These are phyloP conservation scores for Trichoderma atroviride DNA, from an alignment of 2,329 filamentous ascomycete species.

Conservation along the genomic window DNA sequence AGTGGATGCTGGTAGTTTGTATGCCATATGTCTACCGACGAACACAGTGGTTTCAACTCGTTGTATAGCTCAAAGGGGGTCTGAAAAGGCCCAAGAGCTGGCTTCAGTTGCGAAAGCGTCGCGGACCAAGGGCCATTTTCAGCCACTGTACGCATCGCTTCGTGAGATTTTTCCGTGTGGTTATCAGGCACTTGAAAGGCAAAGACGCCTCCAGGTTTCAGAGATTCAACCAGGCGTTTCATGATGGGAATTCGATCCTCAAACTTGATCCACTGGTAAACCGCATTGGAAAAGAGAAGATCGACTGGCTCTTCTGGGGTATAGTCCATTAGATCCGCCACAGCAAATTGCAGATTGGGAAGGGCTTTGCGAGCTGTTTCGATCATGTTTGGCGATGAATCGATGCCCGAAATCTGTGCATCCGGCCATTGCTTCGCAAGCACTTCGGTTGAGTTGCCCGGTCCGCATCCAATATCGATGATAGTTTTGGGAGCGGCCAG, in stretches of 20 bases:
- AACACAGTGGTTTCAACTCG: slow-evolving; percentile 47
- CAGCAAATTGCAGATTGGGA: slow-evolving; percentile 48
- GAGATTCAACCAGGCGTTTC: slow-evolving; percentile 44
- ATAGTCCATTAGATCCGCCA: slow-evolving; percentile 51
- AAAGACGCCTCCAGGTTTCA: slow-evolving; percentile 50
- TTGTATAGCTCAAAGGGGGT: slow-evolving; percentile 52
- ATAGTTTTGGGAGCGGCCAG: slow-evolving; percentile 47
- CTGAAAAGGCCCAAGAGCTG: slow-evolving; percentile 53
- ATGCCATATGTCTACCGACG: slow-evolving; percentile 55
- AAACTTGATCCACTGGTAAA: slow-evolving; percentile 59
- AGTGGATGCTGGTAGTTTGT: slow-evolving; percentile 57
- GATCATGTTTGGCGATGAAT: slow-evolving; percentile 60
- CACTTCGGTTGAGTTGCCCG: slow-evolving; percentile 59
- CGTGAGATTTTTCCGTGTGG: slow-evolving; percentile 51
- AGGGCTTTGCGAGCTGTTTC: slow-evolving; percentile 46
- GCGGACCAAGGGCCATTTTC: slow-evolving; percentile 43
- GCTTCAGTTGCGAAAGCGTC: slow-evolving; percentile 35
- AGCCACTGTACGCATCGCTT: slow-evolving; percentile 51
- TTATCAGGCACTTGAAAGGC: slow-evolving; percentile 58
- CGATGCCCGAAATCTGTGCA: slow-evolving; percentile 54
- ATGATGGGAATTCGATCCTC: slow-evolving; percentile 50
- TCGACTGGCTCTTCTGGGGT: slow-evolving; percentile 39
- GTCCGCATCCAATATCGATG: slow-evolving; percentile 63
- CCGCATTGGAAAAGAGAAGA: slow-evolving; percentile 59
- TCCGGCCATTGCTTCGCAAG: slow-evolving; percentile 51